Evolutionary conservation across 1,284 basidiomycete genomes (phyloP), one percentile per base, ranked within the genome.

Genomic region (Ustilago nuda): DNA sequence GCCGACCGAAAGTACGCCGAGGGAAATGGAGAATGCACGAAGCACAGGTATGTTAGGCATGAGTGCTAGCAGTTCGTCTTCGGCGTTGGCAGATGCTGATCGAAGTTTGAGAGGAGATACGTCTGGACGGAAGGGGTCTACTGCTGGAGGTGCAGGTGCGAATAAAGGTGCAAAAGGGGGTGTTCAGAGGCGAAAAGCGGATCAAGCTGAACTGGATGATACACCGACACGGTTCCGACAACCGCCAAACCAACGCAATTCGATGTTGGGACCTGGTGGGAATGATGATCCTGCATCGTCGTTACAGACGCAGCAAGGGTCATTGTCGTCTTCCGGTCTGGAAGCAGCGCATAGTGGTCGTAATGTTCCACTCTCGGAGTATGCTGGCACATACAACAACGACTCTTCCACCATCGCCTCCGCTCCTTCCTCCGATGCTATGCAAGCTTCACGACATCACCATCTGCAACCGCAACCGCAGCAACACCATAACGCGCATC

Each of bases 161-260:
- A 67, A 43, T 37, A 61, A 65, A 36, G 56, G 30, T 15, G 33
- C 54, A 46, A 75, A 75, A 30, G 62, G 48, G 8, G 58, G 23
- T 41, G 39, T 41, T 4, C 64, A 61, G n/a, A 61, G 74, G 1
- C 64, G 74, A 32, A 76, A 76, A 36, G 74, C 74, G 4, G 74
- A 76, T 17, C 74, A 76, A 52, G 74, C 74, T 0, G 69, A 76
- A 13, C 54, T 76, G 32, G 73, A 76, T 36, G 74, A 76, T 37
- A 72, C 74, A 13, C 74, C 74, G 2, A 63, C 74, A 30, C 69
- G 74, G 0, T 76, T 76, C 54, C 56, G 74, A 4, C 65, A 66
- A 39, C 41, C 74, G 19, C 74, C 74, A 7, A 65, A 57, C 12
- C 69, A 72, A 54, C 65, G 69, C 48, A 59, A 58, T 19, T 67